These are phyloP conservation scores for Neopestalotiopsis rosae DNA, from an alignment of 2,329 filamentous ascomycete species.

Conservation along the genomic window DNA sequence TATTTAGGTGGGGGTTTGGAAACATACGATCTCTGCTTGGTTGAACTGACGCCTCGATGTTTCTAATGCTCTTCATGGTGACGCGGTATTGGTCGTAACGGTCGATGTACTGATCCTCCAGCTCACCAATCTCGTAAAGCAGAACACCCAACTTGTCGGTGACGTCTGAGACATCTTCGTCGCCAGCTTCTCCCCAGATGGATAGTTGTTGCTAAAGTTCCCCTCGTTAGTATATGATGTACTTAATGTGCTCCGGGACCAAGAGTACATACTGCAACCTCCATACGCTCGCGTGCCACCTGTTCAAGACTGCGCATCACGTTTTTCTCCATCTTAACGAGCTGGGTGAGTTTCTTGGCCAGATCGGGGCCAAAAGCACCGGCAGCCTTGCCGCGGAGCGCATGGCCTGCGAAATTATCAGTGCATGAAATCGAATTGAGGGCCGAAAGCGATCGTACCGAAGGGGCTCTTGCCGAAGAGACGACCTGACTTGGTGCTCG, in stretches of 20 bases:
- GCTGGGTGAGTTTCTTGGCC: slow-evolving; percentile 94
- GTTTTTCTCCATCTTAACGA: slow-evolving; percentile 99
- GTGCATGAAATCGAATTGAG: slow-evolving; percentile 8
- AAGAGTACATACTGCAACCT: slow-evolving; percentile 83
- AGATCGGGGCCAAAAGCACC: slow-evolving; percentile 85
- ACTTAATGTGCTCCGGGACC: not conserved
- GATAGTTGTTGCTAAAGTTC: slow-evolving; percentile 88
- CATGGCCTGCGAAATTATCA: slow-evolving; percentile 54
- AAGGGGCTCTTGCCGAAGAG: slow-evolving; percentile 87
- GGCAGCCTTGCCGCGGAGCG: slow-evolving; percentile 74
- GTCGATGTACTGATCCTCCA: slow-evolving; percentile 98
- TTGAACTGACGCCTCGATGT: slow-evolving; percentile 98
- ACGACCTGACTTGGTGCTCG: slow-evolving; percentile 87
- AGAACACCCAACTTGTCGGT: slow-evolving; percentile 98
- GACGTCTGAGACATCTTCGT: slow-evolving; percentile 98
- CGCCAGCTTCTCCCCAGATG: slow-evolving; percentile 92
- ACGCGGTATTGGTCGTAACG: slow-evolving; percentile 99
- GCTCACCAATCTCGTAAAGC: slow-evolving; percentile 97
- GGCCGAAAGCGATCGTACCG: slow-evolving; percentile 61
- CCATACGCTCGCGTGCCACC: slow-evolving; percentile 95
- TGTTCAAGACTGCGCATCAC: slow-evolving; percentile 98
- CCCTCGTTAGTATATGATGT: not conserved
- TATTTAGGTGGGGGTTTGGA: not conserved
- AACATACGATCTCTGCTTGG: slow-evolving; percentile 93
- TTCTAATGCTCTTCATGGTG: slow-evolving; percentile 98